Evolutionary conservation across 169 alveolate genomes (phyloP).

Genomic region (Miamiensis avidus): DNA sequence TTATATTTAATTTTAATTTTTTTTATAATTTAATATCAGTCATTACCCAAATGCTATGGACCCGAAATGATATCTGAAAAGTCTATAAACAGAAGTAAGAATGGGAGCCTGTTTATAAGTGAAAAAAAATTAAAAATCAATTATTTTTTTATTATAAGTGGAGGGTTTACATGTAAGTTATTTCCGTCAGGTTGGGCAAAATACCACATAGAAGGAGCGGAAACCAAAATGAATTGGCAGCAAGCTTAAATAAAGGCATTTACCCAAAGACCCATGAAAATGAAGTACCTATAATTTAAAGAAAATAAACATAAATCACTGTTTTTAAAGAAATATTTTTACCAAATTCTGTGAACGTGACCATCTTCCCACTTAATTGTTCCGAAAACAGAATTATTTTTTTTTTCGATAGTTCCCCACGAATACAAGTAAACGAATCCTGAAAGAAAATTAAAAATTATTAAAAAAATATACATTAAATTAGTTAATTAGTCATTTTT

Average conservation of each 20-base stretch:
- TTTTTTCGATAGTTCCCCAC: slow-evolving; percentile 7
- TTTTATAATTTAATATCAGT: no score
- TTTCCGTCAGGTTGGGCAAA: slow-evolving; percentile 54
- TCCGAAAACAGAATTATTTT: background rate
- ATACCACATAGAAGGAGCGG: slow-evolving; percentile 88
- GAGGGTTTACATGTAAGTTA: slow-evolving; percentile 20
- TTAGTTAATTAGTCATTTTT: slow-evolving; percentile 1
- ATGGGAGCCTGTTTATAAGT: slow-evolving; percentile 68
- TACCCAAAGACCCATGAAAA: slow-evolving; percentile 83
- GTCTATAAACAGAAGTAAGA: slow-evolving; percentile 64
- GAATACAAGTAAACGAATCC: slow-evolving; percentile 3
- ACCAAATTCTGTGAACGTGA: slow-evolving; percentile 65
- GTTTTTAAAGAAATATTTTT: no score
- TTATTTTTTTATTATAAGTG: no score
- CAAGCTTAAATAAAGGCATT: slow-evolving; percentile 85
- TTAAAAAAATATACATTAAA: background rate
- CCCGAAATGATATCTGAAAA: slow-evolving; percentile 87
- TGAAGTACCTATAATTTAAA: no score
- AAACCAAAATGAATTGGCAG: slow-evolving; percentile 81
- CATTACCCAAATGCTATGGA: slow-evolving; percentile 91
- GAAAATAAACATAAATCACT: no score
- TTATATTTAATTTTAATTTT: no score
- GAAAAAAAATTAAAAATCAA: no score
- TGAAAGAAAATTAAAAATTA: background rate
- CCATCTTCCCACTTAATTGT: slow-evolving; percentile 52